Evolutionary conservation across 805 yeast genomes (phyloP).

Genomic region (Wickerhamiella vanderwaltii): DNA sequence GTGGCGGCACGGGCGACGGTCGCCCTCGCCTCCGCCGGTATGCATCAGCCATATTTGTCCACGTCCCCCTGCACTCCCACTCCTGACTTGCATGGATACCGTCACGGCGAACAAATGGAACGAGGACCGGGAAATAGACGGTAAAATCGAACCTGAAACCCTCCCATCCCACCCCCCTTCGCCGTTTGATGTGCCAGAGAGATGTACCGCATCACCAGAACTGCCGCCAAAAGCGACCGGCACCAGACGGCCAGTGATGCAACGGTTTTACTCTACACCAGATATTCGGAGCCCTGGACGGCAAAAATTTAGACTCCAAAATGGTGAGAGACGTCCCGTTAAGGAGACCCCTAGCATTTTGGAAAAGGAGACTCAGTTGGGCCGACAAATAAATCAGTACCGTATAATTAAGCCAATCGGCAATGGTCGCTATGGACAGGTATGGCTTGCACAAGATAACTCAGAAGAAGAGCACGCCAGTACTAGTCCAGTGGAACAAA

Average conservation of each 20-base stretch:
- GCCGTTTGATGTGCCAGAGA: background rate
- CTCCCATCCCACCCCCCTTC: no score
- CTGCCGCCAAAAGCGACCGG: background rate
- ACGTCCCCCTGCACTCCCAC: no score
- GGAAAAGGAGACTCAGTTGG: conserved; percentile 23
- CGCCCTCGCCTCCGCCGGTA: no score
- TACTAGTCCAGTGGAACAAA: no score
- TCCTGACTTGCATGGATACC: no score
- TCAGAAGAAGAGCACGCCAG: conserved; percentile 39
- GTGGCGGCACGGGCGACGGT: no score
- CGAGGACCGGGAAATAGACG: no score
- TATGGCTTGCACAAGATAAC: conserved; percentile 65
- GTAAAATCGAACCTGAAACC: no score
- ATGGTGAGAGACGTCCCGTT: conserved; percentile 25
- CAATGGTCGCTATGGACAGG: conserved; percentile 84
- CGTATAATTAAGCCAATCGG: conserved; percentile 65
- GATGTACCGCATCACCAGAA: conserved; percentile 4
- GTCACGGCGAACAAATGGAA: no score
- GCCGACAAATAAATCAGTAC: conserved; percentile 37
- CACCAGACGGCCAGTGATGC: conserved; percentile 23
- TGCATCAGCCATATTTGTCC: no score
- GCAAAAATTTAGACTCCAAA: conserved; percentile 28
- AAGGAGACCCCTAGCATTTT: conserved; percentile 27
- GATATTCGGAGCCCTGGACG: conserved; percentile 26
- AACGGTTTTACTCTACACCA: conserved; percentile 28